Evolutionary conservation across 805 yeast genomes (phyloP), one percentile per base, ranked within the genome.

Genomic region (Candida broadrunensis): DNA sequence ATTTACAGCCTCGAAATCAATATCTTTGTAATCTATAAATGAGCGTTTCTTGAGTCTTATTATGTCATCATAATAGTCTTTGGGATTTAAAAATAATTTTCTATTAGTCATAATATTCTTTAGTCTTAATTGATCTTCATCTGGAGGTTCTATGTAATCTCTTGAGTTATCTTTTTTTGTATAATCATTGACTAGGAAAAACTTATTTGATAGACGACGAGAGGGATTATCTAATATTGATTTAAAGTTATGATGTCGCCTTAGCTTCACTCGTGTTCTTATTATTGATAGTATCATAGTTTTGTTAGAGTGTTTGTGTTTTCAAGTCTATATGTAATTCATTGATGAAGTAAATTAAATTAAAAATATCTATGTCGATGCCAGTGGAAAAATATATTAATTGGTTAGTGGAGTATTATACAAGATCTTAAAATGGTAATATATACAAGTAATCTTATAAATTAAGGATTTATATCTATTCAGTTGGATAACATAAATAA

Each of bases 91-190:
- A 27, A 35, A 35, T 21, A 15, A 36, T 9, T 45, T 39, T 33
- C 29, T 39, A 11, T 27, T n/a, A 29, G 24, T 21, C 4, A 45
- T 27, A 24, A 38, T 40, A 11, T 33, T 20, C 26, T 41, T 45
- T 16, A 47, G 26, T 19, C 24, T 32, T 8, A 35, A 20, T 33
- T 45, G 48, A 15, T 31, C 19, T n/a, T 40, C 41, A 24, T 43
- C 45, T 16, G 16, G 18, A 20, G 30, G 24, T n/a, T 43, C 48
- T 24, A 30, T 11, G 14, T 35, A 6, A n/a, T n/a, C n/a, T 20
- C 21, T 29, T 15, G 12, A 21, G 16, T 15, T 3, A 23, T 30
- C 31, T 25, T 38, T 6, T 21, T 21, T 21, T 21, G 24, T 6
- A 7, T 6, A 21, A 7, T 21, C 24, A 21, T 21, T 21, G 9